Base-by-base conservation (phyloP, 306 rosid species). In the Prosopis cineraria region DNA sequence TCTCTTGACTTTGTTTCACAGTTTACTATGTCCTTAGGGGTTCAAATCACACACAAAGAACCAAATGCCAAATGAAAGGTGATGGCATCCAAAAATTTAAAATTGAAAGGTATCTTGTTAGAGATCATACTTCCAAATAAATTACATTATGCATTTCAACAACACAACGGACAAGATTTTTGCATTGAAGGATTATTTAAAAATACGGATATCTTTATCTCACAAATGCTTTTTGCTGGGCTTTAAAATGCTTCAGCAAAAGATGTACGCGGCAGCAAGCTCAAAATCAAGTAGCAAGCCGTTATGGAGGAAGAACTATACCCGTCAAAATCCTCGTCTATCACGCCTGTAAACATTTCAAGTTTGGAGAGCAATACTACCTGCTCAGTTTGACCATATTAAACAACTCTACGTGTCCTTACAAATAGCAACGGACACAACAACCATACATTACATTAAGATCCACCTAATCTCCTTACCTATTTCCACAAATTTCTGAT, bases 231-330 rank as follows among this genome's bases (percentile, higher is more conserved):
- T 1, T 25, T 24, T 7, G 37, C 14, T 9, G 11, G 40, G 73
- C 53, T 43, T 7, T 25, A 47, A 44, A 69, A 25, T 69, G 27
- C 12, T 1, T 14, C 10, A 4, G 53, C 19, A 14, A 25, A 50
- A n/a, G n/a, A n/a, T n/a, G 55, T 39, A 45, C 3, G 39, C 5
- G 33, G 6, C 0, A 20, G 39, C 14, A 72, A 72, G 11, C 12
- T 34, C 31, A 24, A 72, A 72, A 53, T 69, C 13, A 64, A n/a
- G 78, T 11, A 48, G 64, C 75, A 50, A 70, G 63, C 29, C 20
- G 31, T 7, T 30, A 34, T 11, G 27, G 14, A 20, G n/a, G 39
- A 39, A 70, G 24, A 33, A 30, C 33, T 33, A 20, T 30, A 30
- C 62, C 4, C 5, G 36, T 70, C 29, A 10, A 48, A 31, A 16